A percentile compares a stretch with the other conserved stretches of the same genome.
phyloP scores from a whole-genome alignment of 2,329 filamentous ascomycete genomes.

The Triangularia setosa region DNA sequence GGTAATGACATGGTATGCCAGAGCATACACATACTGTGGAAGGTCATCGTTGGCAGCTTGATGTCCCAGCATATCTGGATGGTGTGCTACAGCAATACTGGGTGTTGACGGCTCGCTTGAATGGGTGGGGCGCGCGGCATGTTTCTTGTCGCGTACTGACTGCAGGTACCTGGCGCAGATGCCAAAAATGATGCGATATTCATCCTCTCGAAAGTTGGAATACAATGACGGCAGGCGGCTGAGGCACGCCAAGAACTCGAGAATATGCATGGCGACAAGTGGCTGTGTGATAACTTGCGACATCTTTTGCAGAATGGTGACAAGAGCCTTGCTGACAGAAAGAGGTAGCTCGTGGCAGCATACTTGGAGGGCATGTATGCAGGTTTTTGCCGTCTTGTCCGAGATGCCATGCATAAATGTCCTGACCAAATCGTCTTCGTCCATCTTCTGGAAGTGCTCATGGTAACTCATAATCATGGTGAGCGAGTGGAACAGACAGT shows the following conservation, averaged over 20 bases:
- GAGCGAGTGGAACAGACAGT: conserved; percentile 81
- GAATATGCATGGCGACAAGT: conserved; percentile 85
- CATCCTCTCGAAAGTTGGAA: conserved; percentile 83
- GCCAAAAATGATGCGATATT: conserved; percentile 90
- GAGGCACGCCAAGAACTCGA: conserved; percentile 90
- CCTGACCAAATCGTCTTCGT: conserved; percentile 85
- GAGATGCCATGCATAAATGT: conserved; percentile 83
- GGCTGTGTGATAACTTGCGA: conserved; percentile 93
- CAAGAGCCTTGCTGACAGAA: conserved; percentile 79
- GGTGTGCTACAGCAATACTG: conserved; percentile 17
- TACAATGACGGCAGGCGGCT: conserved; percentile 81
- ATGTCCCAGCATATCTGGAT: conserved; percentile 29
- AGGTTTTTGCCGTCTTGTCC: conserved; percentile 84
- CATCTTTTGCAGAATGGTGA: conserved; percentile 87
- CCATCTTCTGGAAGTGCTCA: conserved; percentile 73
- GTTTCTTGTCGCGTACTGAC: conserved; percentile 69
- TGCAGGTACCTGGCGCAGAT: conserved; percentile 94
- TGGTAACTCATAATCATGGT: conserved; percentile 91
- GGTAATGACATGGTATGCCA: conserved; percentile 92
- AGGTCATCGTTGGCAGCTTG: conserved; percentile 62
- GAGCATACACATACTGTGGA: conserved; percentile 87
- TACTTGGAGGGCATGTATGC: conserved; percentile 90
- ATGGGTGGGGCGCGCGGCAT: conserved; percentile 38
- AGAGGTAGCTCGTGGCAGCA: conserved; percentile 92
- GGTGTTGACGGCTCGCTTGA: conserved; percentile 39